Percentiles rank a stretch among this genome's conserved stretches.
phyloP scores from a whole-genome alignment of 768 basidiomycete species.

The Russula vinacea region DNA sequence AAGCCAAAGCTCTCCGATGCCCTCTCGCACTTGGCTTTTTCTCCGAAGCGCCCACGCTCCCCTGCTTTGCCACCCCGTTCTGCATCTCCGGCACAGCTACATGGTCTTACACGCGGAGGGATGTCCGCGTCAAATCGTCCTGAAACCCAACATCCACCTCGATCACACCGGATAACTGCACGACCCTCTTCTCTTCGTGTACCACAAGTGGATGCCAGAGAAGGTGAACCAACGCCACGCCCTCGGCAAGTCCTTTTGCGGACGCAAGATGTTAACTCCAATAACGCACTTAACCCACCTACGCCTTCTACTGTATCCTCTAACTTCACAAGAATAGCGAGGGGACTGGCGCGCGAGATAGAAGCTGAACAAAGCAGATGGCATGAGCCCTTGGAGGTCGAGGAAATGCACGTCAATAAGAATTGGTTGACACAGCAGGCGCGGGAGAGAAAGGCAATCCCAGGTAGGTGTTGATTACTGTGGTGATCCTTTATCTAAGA shows the following conservation, averaged over 20 bases:
- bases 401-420: constrained; percentile 14
- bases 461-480: constrained; percentile 2
- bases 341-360: constrained; percentile 55
- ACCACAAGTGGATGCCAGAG: constrained; percentile 5
- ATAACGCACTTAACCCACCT: constrained; percentile 55
- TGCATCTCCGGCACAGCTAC: constrained; percentile 9
- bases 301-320: constrained; percentile 56
- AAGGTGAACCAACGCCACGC: constrained; percentile 26
- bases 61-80: constrained; percentile 23
- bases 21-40: constrained; percentile 66
- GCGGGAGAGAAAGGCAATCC: constrained; percentile 8
- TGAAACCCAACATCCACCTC: constrained; percentile 5
- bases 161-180: neutral
- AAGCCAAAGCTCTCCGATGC: constrained; percentile 70
- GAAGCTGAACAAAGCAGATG: constrained; percentile 40
- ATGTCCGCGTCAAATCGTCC: neutral
- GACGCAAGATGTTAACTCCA: constrained; percentile 38
- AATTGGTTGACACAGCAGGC: constrained; percentile 6
- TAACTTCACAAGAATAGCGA: constrained; percentile 58
- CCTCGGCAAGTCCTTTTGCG: constrained; percentile 20
- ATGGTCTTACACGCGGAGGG: constrained; percentile 2
- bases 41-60: constrained; percentile 66
- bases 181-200: constrained; percentile 16
- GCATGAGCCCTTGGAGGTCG: constrained; percentile 17
- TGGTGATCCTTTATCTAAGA: neutral